Conservation (phyloP, 441 rosid genomes). For the Hura crepitans region DNA sequence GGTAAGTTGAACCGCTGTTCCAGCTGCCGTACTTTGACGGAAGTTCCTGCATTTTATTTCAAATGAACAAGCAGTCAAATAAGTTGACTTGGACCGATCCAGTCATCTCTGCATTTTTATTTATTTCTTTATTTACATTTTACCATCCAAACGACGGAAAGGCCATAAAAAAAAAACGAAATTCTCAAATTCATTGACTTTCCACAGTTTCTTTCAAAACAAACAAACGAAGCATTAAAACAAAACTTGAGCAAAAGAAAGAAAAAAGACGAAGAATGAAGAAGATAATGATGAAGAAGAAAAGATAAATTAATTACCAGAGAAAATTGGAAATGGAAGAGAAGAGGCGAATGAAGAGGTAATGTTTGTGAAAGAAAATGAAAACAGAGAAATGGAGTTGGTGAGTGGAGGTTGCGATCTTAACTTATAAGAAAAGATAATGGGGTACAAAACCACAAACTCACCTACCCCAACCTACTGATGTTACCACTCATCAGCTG, state of each 20-base stretch:
- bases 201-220: too few species aligned
- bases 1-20: not conserved
- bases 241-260: not conserved
- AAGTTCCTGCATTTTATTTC: not conserved
- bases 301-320: not conserved
- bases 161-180: too few species aligned
- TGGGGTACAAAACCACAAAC: not conserved
- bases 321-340: not conserved
- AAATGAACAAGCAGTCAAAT: not conserved
- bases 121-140: too few species aligned
- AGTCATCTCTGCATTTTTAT: too few species aligned
- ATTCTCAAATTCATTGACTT: too few species aligned
- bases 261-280: not conserved
- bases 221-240: too few species aligned
- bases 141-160: too few species aligned
- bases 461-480: constrained; percentile 25
- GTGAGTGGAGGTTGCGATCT: not conserved
- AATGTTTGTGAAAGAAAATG: not conserved
- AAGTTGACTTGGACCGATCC: too few species aligned
- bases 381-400: not conserved
- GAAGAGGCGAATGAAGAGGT: too few species aligned
- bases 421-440: not conserved
- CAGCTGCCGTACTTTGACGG: not conserved
- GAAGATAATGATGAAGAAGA: too few species aligned
- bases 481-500: not conserved